phyloP scores from a whole-genome alignment of 2,329 filamentous ascomycete genomes.

The Monilinia polystroma region DNA sequence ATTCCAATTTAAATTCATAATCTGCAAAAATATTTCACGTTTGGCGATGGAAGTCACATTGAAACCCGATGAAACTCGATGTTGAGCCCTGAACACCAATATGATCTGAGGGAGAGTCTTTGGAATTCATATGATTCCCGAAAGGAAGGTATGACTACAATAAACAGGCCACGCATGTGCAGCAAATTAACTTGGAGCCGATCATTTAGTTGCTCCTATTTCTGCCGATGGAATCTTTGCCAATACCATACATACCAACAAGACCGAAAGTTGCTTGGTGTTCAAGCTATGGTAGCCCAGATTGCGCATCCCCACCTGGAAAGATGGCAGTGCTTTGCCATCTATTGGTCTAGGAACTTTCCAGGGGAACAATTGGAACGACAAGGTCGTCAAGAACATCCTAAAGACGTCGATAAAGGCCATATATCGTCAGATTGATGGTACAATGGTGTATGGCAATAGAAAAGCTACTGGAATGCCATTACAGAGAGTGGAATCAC shows the following conservation, averaged over 20 bases:
- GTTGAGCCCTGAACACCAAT: not conserved
- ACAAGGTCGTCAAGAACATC: not conserved
- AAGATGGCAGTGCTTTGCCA: not conserved
- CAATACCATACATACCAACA: not conserved
- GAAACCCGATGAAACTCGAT: not conserved
- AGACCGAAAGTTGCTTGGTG: not conserved
- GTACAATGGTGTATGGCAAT: slow-evolving; percentile 13
- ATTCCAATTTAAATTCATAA: not conserved
- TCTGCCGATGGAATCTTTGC: too few relatives aligned
- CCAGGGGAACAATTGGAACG: slow-evolving; percentile 14
- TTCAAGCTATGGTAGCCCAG: not conserved
- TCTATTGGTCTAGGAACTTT: slow-evolving; percentile 10
- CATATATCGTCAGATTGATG: slow-evolving; percentile 20
- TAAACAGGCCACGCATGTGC: not conserved
- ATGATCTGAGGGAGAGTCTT: too few relatives aligned
- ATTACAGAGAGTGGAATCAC: slow-evolving; percentile 42
- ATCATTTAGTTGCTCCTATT: too few relatives aligned
- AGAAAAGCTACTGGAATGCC: slow-evolving; percentile 41
- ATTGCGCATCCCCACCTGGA: not conserved
- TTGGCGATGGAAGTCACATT: not conserved
- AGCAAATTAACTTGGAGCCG: not conserved
- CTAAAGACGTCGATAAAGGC: not conserved
- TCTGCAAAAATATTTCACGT: not conserved
- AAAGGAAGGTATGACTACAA: not conserved
- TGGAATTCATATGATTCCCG: not conserved